Evolutionary conservation across 1,284 basidiomycete species (phyloP).

Genomic region (Microbotryomycetes sp.): DNA sequence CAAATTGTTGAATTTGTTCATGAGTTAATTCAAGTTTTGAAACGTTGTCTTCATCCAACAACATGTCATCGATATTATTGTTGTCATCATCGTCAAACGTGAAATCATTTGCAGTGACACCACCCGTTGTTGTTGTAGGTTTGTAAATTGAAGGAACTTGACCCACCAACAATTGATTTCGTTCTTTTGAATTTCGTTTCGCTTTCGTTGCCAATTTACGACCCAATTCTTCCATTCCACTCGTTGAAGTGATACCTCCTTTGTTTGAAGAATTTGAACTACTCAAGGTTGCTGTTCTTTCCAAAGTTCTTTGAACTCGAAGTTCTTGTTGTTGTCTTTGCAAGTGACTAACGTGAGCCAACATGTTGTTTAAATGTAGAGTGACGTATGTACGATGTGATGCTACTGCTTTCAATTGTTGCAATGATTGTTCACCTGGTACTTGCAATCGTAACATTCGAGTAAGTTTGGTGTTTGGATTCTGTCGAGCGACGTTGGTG

Average conservation of each 20-base stretch:
- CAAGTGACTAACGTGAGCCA: constrained; percentile 66
- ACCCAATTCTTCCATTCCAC: constrained; percentile 26
- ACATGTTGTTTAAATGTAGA: constrained; percentile 71
- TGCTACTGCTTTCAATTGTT: constrained; percentile 60
- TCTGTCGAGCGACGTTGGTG: constrained; percentile 24
- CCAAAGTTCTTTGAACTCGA: constrained; percentile 70
- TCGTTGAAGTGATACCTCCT: constrained; percentile 24
- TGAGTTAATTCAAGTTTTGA: constrained; percentile 54
- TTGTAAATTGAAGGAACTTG: constrained; percentile 15
- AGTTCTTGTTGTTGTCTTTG: constrained; percentile 85
- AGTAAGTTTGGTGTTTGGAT: constrained; percentile 5
- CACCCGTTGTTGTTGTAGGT: background rate
- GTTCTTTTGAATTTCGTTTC: constrained; percentile 25
- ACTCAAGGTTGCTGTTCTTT: constrained; percentile 69
- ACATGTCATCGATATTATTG: constrained; percentile 48
- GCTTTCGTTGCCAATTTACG: constrained; percentile 11
- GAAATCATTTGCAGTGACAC: background rate
- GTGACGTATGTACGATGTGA: constrained; percentile 76
- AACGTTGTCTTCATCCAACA: constrained; percentile 49
- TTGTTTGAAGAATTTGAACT: no score
- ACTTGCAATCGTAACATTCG: constrained; percentile 49
- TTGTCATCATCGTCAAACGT: constrained; percentile 1
- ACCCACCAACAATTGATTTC: constrained; percentile 1
- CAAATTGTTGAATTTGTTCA: constrained; percentile 84
- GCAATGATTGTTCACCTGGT: constrained; percentile 52